Evolutionary conservation across 495 filamentous ascomycete genomes (phyloP), one percentile per base, ranked within the genome.

Genomic region (Friedmanniomyces simplex): DNA sequence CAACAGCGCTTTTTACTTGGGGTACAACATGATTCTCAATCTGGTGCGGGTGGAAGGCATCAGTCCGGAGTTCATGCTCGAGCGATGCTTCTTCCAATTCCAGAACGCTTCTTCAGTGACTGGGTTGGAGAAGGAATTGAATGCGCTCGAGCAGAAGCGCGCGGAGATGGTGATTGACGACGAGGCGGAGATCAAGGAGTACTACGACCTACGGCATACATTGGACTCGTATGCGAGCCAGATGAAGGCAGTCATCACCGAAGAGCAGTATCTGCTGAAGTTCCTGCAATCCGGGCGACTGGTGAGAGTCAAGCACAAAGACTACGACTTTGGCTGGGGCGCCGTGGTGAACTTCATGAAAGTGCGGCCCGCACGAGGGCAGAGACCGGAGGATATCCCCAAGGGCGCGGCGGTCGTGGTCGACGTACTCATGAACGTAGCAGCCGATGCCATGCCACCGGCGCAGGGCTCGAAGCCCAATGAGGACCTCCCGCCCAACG

Each of bases 11-110:
- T 98, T 98, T 74, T 87, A 97, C 67, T 78, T 98, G 12, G 90
- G 93, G n/a, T 97, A 98, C 75, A 98, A 97, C 71, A 98, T 97
- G 93, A 85, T 98, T 66, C 74, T 98, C 57, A 98, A 98, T 63
- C 74, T 98, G 51, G 86, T 96, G 75, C 79, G 93, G 72, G 89
- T 97, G 36, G 93, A 97, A 68, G 91, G 88, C 13, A 93, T 98
- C 50, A 95, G 88, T 10, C 94, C 93, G 11, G 90, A 97, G 62
- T 96, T 84, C 69, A 97, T 98, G 93, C 76, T 98, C 16, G 88
- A 96, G 73, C 79, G 84, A 61, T 97, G 94, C 65, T 98, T 98
- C 75, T 94, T 86, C 70, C 94, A 98, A 70, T 98, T 98, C 71
- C 93, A 98, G 69, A 96, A 93, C 63, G 87, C 88, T 10, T 86